Evolutionary conservation across 768 basidiomycete genomes (phyloP).

Genomic region (Lyophyllum decastes): DNA sequence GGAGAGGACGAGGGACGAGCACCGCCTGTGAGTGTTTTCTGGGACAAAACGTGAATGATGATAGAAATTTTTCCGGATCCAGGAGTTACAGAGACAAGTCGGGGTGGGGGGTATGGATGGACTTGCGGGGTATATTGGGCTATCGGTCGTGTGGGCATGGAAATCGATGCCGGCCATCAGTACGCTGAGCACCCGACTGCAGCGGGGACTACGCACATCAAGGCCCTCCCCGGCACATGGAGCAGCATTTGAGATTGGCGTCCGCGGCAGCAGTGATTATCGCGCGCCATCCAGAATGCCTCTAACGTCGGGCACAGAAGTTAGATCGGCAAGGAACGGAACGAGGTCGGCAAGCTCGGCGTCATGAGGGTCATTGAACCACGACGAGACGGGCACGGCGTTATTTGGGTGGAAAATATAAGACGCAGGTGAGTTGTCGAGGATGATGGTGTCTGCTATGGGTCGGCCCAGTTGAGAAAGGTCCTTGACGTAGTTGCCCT

Average conservation of each 20-base stretch:
- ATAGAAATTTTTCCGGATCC: conserved; percentile 2
- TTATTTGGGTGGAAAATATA: conserved; percentile 99
- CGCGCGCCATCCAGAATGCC: conserved; percentile 85
- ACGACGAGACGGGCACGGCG: conserved; percentile 96
- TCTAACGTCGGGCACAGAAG: conserved; percentile 82
- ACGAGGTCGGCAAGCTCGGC: conserved; percentile 95
- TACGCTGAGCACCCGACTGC: neutral
- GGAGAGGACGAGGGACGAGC: neutral
- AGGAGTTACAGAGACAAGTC: conserved; percentile 7
- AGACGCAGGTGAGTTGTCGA: conserved; percentile 98
- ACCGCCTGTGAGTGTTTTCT: conserved; percentile 2
- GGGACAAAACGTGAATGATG: neutral
- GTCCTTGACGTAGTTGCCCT: conserved; percentile 99
- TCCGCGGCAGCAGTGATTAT: conserved; percentile 27
- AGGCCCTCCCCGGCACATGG: neutral
- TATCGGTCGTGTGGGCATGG: neutral
- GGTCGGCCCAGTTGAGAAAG: conserved; percentile 95
- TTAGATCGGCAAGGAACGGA: conserved; percentile 90
- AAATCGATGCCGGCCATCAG: neutral
- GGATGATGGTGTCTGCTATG: conserved; percentile 91
- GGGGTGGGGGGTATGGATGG: conserved; percentile 10
- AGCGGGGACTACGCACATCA: neutral
- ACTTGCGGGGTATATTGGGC: conserved; percentile 15
- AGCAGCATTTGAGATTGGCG: neutral
- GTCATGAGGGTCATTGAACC: conserved; percentile 99